phyloP scores from a whole-genome alignment of 305 asterid genomes.

The Solanum chacoense region DNA sequence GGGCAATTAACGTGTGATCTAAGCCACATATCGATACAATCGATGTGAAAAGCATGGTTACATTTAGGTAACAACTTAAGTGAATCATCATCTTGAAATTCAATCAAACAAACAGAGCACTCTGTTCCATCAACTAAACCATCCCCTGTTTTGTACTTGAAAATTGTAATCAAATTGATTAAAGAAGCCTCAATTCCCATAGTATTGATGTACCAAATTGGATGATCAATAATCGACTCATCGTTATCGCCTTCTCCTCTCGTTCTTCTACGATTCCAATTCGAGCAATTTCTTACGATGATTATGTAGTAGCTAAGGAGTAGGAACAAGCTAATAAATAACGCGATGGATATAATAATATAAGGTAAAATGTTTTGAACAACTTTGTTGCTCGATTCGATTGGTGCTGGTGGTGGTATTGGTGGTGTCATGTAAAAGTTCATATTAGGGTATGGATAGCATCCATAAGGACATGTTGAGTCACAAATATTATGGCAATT shows the following conservation, averaged over 20 bases:
- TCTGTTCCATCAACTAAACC: constrained; percentile 9
- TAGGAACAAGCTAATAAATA: neutral
- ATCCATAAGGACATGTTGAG: constrained; percentile 1
- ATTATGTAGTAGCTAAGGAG: neutral
- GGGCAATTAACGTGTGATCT: constrained; percentile 15
- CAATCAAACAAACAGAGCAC: constrained; percentile 12
- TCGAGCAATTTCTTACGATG: neutral
- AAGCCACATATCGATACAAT: constrained; percentile 16
- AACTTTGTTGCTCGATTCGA: neutral
- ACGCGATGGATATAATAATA: neutral
- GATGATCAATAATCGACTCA: neutral
- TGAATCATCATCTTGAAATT: constrained; percentile 9
- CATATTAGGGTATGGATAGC: neutral
- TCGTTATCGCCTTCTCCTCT: neutral
- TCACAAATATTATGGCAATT: neutral
- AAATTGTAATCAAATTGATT: constrained; percentile 4
- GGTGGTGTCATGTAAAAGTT: neutral
- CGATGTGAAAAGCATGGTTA: constrained; percentile 14
- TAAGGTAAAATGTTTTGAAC: neutral
- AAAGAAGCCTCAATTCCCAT: neutral
- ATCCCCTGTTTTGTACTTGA: constrained; percentile 3
- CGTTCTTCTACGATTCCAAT: neutral
- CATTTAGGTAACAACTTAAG: constrained; percentile 13
- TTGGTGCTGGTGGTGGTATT: neutral
- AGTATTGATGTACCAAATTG: neutral